Conservation (phyloP, 768 basidiomycete species). For the Tricholoma terreum region DNA sequence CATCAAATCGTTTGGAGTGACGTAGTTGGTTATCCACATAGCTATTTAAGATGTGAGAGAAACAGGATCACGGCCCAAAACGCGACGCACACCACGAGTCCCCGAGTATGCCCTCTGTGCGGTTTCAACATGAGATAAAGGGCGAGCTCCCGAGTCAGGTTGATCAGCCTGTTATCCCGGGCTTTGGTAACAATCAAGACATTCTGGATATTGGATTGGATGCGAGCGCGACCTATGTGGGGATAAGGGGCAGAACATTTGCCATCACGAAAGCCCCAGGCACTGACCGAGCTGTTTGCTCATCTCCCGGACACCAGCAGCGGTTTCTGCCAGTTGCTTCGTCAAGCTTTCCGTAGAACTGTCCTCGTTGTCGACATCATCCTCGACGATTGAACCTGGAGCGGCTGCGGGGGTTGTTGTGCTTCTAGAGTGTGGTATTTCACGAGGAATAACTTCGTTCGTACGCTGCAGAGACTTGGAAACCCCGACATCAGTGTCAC, state of each 20-base stretch:
- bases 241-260: constrained; percentile 3
- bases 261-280: constrained; percentile 1
- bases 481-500: constrained; percentile 43
- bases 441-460: constrained; percentile 9
- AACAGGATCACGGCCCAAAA: constrained; percentile 10
- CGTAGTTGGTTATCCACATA: constrained; percentile 95
- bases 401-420: constrained; percentile 15
- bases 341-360: constrained; percentile 79
- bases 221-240: constrained; percentile 78
- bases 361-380: constrained; percentile 57
- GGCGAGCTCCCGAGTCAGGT: constrained; percentile 89
- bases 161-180: constrained; percentile 93
- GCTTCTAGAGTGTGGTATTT: not conserved
- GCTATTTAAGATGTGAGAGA: constrained; percentile 34
- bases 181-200: constrained; percentile 97
- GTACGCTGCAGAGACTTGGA: constrained; percentile 44
- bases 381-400: constrained; percentile 22
- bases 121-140: constrained; percentile 92
- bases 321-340: constrained; percentile 92
- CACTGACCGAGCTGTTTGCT: constrained; percentile 92
- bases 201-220: constrained; percentile 87
- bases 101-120: constrained; percentile 60
- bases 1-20: constrained; percentile 90
- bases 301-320: constrained; percentile 96
- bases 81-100: constrained; percentile 73